Base-by-base conservation (phyloP, 2,329 filamentous ascomycete genomes). In the Colletotrichum aenigma region DNA sequence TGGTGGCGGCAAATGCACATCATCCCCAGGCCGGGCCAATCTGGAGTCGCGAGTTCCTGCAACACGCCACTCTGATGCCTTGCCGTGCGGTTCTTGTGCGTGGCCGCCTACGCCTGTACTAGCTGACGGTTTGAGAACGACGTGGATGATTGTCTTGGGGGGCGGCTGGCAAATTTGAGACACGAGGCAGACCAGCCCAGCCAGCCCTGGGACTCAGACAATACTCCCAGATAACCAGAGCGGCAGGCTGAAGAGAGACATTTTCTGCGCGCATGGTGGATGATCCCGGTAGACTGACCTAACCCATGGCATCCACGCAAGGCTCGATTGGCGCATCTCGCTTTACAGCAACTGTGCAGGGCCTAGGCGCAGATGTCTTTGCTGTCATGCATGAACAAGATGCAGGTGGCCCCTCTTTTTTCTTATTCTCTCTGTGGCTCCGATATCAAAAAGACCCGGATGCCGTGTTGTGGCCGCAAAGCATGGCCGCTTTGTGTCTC, bases 311-410 rank as follows among this genome's bases (percentile, higher is more conserved):
- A 30, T 18, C 71, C 70, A 70, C 30, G 60, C 71, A 71, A 70
- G 36, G 66, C 74, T 76, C 71, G 38, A 75, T 76, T 76, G 74
- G 74, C 71, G 71, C 65, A 76, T 76, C 74, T 76, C 30, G 58
- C 71, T 70, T 68, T 38, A 58, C 69, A 75, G 73, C 15, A 68
- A 34, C 18, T 48, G 43, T 62, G 64, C 73, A 73, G 64, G 55
- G 73, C 64, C 43, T 60, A 70, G 58, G 73, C 74, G 71, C 71
- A 75, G 75, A 65, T 65, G 55, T 72, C 72, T 72, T 77, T 68
- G 75, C 52, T 77, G 75, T 71, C 72, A 69, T 72, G 76, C 75
- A 65, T 71, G 58, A 60, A 32, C 56, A 72, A 60, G 66, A 67
- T 64, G 70, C 69, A 58, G 61, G 32, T 16, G 52, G 66, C 61